Conservation (phyloP, 768 basidiomycete species). For the Lactarius akahatsu region DNA sequence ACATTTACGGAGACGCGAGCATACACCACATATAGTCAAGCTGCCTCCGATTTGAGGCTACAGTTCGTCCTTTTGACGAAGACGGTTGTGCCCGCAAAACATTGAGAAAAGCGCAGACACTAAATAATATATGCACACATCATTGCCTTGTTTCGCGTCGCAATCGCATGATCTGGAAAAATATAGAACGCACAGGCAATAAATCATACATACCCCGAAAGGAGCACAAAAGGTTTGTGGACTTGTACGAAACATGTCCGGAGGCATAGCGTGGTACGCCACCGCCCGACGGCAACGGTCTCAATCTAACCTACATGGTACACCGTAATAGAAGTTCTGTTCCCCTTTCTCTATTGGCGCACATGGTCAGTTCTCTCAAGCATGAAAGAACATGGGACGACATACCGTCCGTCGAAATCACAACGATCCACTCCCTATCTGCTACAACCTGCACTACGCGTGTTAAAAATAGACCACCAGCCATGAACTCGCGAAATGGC, state of each 20-base stretch:
- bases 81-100: background rate
- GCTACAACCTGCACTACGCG: background rate
- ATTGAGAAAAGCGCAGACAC: background rate
- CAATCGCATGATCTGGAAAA: background rate
- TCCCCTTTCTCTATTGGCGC: conserved; percentile 3
- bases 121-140: background rate
- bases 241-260: background rate
- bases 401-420: conserved; percentile 12
- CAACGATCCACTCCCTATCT: conserved; percentile 22
- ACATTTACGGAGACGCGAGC: too few species aligned
- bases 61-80: background rate
- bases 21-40: too few species aligned
- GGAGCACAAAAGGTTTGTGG: background rate
- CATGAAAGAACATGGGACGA: background rate
- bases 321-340: background rate
- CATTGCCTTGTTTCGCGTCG: background rate
- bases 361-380: background rate
- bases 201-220: background rate
- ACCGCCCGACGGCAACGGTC: background rate
- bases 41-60: too few species aligned
- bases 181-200: background rate
- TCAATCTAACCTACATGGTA: conserved; percentile 15
- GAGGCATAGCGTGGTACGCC: background rate
- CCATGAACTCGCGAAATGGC: conserved; percentile 20
- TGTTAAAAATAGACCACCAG: background rate